Base-by-base conservation (phyloP, 192 early-diverging fungal genomes). In the Oehlia diaphana region DNA sequence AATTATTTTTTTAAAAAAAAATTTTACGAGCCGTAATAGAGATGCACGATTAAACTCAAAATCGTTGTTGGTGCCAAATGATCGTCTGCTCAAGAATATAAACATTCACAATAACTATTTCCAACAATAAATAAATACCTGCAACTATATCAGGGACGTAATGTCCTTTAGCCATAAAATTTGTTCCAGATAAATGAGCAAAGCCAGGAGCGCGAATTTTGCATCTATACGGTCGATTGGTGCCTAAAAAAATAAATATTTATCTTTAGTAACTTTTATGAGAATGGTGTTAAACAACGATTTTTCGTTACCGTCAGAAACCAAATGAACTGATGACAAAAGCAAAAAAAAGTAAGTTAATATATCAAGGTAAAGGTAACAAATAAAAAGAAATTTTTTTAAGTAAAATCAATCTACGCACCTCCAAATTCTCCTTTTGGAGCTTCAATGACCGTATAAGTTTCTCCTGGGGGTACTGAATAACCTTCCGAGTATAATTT, bases 401-500 rank as follows among this genome's bases (percentile, higher is more conserved):
- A 21, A 7, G 6, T 21, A 7, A 6, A 58, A 19, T 58, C 2
- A 58, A 3, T 47, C 16, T 58, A 0, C 14, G 4, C 19, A 58
- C 53, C 53, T 77, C 96, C 98, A 84, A 99, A 98, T 82, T 99
- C 98, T 80, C 98, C 98, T 90, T 99, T 99, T 74, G 98, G 98
- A 9, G 96, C 96, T 84, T 99, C 98, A 82, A 98, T 93, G 13
- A 92, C 96, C 26, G 96, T 96, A 88, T 99, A 99, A 7, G 97
- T 98, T 87, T 99, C 98, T 50, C 98, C 98, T 44, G 94, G 85
- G 28, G 98, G 98, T 35, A 99, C 98, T 62, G 96, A 92, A 89
- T 93, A 99, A 53, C 98, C 98, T 87, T 99, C 98, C n/a, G 95
- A 96, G 87, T 96, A 99, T 42, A 98, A 88, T 88, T 99, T 99